phyloP scores from a whole-genome alignment of 371 early-diverging fungal genomes.

The Mucor circinelloides region DNA sequence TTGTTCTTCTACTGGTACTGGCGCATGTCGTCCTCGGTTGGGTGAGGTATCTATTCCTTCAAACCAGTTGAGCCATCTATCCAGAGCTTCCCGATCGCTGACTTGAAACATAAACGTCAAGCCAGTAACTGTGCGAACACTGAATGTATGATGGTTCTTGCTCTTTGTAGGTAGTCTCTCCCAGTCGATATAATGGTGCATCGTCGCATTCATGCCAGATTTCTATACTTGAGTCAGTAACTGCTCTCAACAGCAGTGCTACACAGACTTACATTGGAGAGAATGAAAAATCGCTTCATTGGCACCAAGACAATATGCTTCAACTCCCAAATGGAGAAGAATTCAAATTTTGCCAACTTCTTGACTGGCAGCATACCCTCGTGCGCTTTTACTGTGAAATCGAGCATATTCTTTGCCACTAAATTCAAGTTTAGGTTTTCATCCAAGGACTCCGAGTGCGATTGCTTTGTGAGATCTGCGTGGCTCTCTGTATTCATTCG shows the following conservation, averaged over 20 bases:
- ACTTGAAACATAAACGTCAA: conserved; percentile 42
- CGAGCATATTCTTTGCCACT: conserved; percentile 33
- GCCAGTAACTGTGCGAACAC: conserved; percentile 31
- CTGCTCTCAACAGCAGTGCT: neutral
- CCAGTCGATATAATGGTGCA: conserved; percentile 31
- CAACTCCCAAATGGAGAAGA: conserved; percentile 50
- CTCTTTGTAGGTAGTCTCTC: conserved; percentile 17
- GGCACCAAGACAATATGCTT: conserved; percentile 44
- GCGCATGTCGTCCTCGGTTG: neutral
- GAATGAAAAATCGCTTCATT: conserved; percentile 33
- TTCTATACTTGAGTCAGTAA: conserved; percentile 20
- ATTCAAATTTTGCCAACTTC: conserved; percentile 33
- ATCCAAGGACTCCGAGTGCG: conserved; percentile 5
- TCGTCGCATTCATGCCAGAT: conserved; percentile 24
- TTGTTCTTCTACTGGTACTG: neutral
- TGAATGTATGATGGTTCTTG: conserved; percentile 29
- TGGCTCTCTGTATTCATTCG: conserved; percentile 17
- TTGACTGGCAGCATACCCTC: conserved; percentile 49
- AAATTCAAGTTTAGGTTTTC: conserved; percentile 18
- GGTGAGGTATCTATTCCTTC: conserved; percentile 9
- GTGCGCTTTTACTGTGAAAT: conserved; percentile 37
- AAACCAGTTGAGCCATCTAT: conserved; percentile 47
- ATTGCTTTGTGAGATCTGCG: conserved; percentile 6
- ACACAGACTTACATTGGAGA: conserved; percentile 35
- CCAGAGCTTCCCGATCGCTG: conserved; percentile 32